Evolutionary conservation across 306 rosid species (phyloP).

Genomic region (Herpetospermum pedunculosum): DNA sequence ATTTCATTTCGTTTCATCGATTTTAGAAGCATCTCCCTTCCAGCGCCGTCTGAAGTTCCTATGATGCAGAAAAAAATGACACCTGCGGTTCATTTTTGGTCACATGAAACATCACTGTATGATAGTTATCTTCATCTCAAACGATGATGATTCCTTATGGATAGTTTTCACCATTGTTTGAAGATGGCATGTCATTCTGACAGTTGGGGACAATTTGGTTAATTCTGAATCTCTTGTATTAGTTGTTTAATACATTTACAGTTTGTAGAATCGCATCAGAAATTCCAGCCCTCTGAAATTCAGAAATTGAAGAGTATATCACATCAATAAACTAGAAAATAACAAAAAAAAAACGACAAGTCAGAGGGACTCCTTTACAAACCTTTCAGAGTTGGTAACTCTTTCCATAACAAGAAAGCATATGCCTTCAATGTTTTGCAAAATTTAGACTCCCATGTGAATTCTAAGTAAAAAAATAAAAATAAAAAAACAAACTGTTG

Average conservation of each 20-base stretch:
- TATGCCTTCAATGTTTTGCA: not conserved
- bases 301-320: not conserved
- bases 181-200: not conserved
- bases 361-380: not conserved
- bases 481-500: not conserved
- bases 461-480: not conserved
- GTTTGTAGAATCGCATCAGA: too few species aligned
- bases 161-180: not conserved
- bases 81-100: too few species aligned
- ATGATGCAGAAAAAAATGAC: too few species aligned
- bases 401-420: not conserved
- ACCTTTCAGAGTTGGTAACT: not conserved
- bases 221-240: not conserved
- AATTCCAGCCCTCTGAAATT: too few species aligned
- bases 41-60: too few species aligned
- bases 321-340: not conserved
- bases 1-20: too few species aligned
- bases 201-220: not conserved
- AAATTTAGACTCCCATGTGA: not conserved
- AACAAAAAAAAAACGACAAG: not conserved
- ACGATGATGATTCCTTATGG: not conserved
- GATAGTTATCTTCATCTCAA: too few species aligned
- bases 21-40: too few species aligned
- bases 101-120: too few species aligned
- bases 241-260: too few species aligned